Base-by-base conservation (phyloP, 345 rosid genomes). In the Jatropha curcas region DNA sequence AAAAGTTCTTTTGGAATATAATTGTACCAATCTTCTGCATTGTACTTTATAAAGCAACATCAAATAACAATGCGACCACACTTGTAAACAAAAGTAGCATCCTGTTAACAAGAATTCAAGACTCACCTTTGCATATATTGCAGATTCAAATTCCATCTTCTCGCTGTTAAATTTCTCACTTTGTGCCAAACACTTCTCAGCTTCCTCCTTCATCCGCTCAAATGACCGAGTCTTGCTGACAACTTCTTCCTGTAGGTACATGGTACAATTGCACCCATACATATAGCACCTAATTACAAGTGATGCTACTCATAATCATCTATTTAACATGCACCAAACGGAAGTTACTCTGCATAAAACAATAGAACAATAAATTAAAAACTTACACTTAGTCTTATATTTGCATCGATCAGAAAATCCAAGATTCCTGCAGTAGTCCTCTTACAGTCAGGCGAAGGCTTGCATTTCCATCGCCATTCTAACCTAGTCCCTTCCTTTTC, bases 381-480 rank as follows among this genome's bases (percentile, higher is more conserved):
- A 13, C 72, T 70, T 35, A 92, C 98, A 74, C 97, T 89, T 30
- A 92, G 95, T 68, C 85, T 89, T 39, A 87, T 86, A 75, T 90
- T 94, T 10, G 93, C 84, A 76, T 90, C 92, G 98, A 89, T 82
- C 34, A 94, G 94, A 72, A 92, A 94, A 81, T 90, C 91, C 89
- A 94, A 79, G 71, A 94, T 82, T 48, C 67, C 92, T 0, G 86
- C 72, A 1, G 86, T 89, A 48, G 80, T 82, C 83, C 72, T 82
- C 82, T 84, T 81, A 79, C 57, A 46, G 73, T 88, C 88, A 16
- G 87, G 72, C 1, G 86, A 84, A 2, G 88, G 91, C 75, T 67
- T 82, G 71, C 89, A 92, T 72, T 90, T 92, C 96, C 98, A 94
- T 65, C 96, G 73, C 98, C 98, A 92, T 67, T 92, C 94, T 2